Evolutionary conservation across 495 filamentous ascomycete genomes (phyloP).

Genomic region (Penicillium soppii): DNA sequence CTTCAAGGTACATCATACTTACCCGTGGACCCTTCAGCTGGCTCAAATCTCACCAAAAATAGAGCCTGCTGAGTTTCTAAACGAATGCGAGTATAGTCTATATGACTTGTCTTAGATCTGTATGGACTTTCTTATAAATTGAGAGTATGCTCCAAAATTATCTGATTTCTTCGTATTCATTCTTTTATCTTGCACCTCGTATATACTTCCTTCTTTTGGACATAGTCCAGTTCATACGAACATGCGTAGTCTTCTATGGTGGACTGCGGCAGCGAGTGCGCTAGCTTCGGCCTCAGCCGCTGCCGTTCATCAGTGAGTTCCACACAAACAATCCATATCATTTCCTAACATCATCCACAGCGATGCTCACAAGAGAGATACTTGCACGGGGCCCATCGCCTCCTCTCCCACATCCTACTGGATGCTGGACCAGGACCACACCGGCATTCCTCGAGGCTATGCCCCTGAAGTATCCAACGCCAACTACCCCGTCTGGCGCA

Average conservation of each 20-base stretch:
- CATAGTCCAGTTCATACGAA: neutral
- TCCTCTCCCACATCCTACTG: conserved; percentile 25
- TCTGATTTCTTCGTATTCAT: neutral
- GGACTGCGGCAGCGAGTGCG: conserved; percentile 2
- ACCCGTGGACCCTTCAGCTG: neutral
- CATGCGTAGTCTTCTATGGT: conserved; percentile 9
- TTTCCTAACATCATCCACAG: neutral
- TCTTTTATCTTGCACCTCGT: neutral
- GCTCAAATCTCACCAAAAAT: neutral
- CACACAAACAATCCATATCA: neutral
- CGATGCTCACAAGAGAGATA: neutral
- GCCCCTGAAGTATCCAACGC: conserved; percentile 37
- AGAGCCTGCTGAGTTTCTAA: neutral
- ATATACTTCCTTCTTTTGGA: neutral
- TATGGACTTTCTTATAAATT: neutral
- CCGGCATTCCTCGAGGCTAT: conserved; percentile 25
- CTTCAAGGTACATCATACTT: neutral
- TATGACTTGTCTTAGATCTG: neutral
- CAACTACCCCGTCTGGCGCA: conserved; percentile 54
- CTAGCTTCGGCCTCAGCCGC: conserved; percentile 2
- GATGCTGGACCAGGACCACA: conserved; percentile 30
- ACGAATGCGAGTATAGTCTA: neutral
- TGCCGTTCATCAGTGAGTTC: neutral
- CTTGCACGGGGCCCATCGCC: conserved; percentile 9
- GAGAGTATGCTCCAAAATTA: neutral